Evolutionary conservation across 148 eudicot genomes (phyloP).

Genomic region (Suaeda aralocaspica): DNA sequence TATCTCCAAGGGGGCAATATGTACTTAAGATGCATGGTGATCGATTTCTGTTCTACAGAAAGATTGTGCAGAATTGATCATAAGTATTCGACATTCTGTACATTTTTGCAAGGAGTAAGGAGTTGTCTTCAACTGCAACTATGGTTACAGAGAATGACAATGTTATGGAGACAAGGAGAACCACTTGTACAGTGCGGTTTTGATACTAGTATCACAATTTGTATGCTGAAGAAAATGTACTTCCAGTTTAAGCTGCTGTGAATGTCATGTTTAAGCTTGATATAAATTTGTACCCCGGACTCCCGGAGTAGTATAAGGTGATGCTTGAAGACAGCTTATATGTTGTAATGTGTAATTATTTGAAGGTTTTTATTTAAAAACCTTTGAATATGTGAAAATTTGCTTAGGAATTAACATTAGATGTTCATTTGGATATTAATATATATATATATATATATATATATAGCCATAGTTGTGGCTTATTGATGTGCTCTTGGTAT

Average conservation of each 20-base stretch:
- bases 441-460: no score
- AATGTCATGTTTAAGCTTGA: background rate
- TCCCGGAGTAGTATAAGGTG: no score
- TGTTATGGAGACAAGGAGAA: background rate
- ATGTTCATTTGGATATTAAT: no score
- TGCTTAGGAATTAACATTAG: no score
- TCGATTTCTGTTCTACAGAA: background rate
- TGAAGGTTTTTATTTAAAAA: no score
- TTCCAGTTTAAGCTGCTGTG: background rate
- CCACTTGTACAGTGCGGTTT: background rate
- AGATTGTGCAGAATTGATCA: background rate
- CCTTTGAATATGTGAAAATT: no score
- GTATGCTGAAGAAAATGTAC: background rate
- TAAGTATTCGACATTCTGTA: background rate
- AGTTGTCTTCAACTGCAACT: background rate
- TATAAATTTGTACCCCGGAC: conserved; percentile 4
- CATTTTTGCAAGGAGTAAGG: background rate
- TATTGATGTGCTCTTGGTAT: background rate
- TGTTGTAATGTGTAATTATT: no score
- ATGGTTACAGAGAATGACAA: background rate
- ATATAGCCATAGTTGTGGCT: no score
- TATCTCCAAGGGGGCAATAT: background rate
- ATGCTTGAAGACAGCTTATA: no score
- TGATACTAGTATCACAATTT: background rate
- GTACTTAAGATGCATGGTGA: background rate